phyloP scores from a whole-genome alignment of 2,329 filamentous ascomycete genomes.

The Pseudogymnoascus sp. region DNA sequence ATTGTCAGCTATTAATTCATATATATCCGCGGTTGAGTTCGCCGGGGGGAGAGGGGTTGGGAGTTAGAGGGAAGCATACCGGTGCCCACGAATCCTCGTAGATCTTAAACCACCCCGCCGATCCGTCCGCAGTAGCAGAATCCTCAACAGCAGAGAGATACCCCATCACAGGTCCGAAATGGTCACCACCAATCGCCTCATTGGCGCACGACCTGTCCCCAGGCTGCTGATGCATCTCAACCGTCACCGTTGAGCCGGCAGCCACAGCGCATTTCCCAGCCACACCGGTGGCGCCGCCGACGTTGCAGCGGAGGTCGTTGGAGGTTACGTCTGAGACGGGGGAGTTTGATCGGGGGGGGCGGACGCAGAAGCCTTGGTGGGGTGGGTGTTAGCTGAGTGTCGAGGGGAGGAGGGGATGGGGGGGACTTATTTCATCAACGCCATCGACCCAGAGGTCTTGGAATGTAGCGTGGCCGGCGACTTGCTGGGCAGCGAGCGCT shows the following conservation, averaged over 20 bases:
- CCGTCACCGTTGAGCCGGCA: slow-evolving; percentile 33
- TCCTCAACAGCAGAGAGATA: slow-evolving; percentile 44
- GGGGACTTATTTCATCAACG: slow-evolving; percentile 35
- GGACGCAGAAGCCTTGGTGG: slow-evolving; percentile 37
- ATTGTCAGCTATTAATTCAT: neutral
- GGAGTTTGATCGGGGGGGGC: slow-evolving; percentile 41
- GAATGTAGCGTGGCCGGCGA: slow-evolving; percentile 41
- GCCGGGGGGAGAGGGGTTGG: too few species aligned
- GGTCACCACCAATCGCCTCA: slow-evolving; percentile 44
- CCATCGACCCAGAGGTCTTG: slow-evolving; percentile 42
- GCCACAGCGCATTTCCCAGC: slow-evolving; percentile 37
- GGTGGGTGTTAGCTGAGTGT: slow-evolving; percentile 36
- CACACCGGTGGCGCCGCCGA: slow-evolving; percentile 28
- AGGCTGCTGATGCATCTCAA: slow-evolving; percentile 51
- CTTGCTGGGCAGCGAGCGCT: slow-evolving; percentile 17
- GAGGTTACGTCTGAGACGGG: slow-evolving; percentile 41
- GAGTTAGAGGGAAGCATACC: neutral
- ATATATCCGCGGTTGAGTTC: neutral
- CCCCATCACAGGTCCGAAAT: slow-evolving; percentile 45
- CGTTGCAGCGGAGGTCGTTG: slow-evolving; percentile 42
- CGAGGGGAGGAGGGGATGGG: slow-evolving; percentile 21
- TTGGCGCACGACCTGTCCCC: slow-evolving; percentile 38
- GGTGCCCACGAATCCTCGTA: slow-evolving; percentile 36
- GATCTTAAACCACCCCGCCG: slow-evolving; percentile 44
- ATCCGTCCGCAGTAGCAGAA: slow-evolving; percentile 35